Conservation (phyloP, 345 rosid species). For the Citrus cavaleriei region DNA sequence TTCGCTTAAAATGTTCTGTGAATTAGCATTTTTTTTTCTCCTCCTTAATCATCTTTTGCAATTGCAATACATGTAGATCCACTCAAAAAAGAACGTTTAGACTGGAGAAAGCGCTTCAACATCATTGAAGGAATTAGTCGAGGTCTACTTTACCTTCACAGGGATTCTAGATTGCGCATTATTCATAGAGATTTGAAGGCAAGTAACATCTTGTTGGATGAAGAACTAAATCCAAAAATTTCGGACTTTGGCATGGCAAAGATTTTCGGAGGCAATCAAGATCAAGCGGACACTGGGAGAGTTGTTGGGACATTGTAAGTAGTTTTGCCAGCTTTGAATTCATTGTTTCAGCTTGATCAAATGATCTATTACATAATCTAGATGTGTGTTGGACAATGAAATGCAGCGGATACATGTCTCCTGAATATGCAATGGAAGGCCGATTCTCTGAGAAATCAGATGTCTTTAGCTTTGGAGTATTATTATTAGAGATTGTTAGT, state of each 20-base stretch:
- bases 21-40: neutral
- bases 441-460: neutral
- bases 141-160: neutral
- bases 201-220: slow-evolving; percentile 30
- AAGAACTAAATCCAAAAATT: slow-evolving; percentile 10
- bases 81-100: neutral
- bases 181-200: slow-evolving; percentile 36
- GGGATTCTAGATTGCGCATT: neutral
- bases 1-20: neutral
- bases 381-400: neutral
- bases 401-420: neutral
- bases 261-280: slow-evolving; percentile 7
- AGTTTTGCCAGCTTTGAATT: neutral
- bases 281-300: slow-evolving; percentile 19
- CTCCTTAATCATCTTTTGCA: neutral
- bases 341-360: neutral
- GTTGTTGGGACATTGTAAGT: slow-evolving; percentile 33
- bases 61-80: slow-evolving; percentile 8
- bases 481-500: neutral
- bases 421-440: neutral
- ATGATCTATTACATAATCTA: neutral
- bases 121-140: neutral
- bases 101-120: neutral
- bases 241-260: slow-evolving; percentile 6
- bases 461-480: neutral